These are phyloP conservation scores for Periconia digitata DNA, from an alignment of 2,329 filamentous ascomycete genomes.

Conservation along the genomic window DNA sequence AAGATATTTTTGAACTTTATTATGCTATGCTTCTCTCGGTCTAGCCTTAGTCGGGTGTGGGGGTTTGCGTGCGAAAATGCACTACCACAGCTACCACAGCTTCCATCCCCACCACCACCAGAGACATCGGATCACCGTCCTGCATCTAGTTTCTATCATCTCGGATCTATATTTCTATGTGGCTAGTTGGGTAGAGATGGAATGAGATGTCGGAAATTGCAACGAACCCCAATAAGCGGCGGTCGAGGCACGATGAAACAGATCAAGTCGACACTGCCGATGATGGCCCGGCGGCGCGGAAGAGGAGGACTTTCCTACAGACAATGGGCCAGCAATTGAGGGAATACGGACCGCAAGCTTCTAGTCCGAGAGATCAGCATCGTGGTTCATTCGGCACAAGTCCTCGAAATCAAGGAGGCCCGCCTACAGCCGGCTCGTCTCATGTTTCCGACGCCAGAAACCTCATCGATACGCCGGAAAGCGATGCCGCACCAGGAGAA, in stretches of 20 bases:
- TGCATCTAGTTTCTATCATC: not conserved
- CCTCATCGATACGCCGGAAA: conserved; percentile 17
- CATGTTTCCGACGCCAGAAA: conserved; percentile 2
- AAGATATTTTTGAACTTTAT: conserved; percentile 16
- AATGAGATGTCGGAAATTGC: conserved; percentile 18
- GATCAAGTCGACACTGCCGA: conserved; percentile 3
- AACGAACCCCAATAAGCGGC: conserved; percentile 20
- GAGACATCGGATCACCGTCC: not conserved
- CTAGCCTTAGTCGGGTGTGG: not conserved
- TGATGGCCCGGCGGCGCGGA: conserved; percentile 11
- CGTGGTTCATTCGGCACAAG: conserved; percentile 21
- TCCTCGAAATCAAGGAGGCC: conserved; percentile 12
- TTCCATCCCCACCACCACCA: not conserved
- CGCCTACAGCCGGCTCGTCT: conserved; percentile 6
- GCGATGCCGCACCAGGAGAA: conserved; percentile 21
- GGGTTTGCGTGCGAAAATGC: not conserved
- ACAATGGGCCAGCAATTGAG: conserved; percentile 30
- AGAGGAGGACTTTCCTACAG: conserved; percentile 24
- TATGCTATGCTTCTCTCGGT: not conserved
- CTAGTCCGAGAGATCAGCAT: conserved; percentile 21
- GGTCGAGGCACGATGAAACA: conserved; percentile 9
- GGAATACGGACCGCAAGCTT: conserved; percentile 24
- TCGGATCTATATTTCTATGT: not conserved
- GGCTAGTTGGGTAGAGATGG: not conserved
- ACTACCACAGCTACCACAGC: not conserved